Evolutionary conservation across 192 early-diverging fungal species (phyloP).

Genomic region (Bifiguratus adelaidae): DNA sequence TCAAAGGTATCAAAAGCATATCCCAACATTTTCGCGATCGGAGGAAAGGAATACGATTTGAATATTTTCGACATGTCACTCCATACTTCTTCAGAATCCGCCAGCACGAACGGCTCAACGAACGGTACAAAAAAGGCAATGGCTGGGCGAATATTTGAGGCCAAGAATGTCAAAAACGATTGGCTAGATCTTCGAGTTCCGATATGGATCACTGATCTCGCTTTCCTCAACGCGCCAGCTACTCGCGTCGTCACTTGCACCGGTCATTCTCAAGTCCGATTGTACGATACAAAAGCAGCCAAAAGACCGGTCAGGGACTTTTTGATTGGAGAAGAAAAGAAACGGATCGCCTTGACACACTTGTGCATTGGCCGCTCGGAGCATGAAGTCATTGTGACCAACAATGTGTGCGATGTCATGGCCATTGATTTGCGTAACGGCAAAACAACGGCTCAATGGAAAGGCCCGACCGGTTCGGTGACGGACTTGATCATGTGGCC

Average conservation of each 20-base stretch:
- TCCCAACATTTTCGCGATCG: slow-evolving; percentile 64
- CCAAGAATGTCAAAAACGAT: slow-evolving; percentile 82
- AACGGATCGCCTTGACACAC: slow-evolving; percentile 56
- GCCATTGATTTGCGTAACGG: slow-evolving; percentile 52
- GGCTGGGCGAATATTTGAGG: slow-evolving; percentile 63
- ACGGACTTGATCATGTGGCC: not conserved
- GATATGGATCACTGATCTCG: slow-evolving; percentile 81
- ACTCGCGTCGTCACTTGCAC: slow-evolving; percentile 56
- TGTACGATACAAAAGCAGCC: slow-evolving; percentile 69
- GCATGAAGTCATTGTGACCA: slow-evolving; percentile 52
- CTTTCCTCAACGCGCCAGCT: slow-evolving; percentile 50
- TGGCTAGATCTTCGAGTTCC: slow-evolving; percentile 71
- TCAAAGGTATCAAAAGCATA: slow-evolving; percentile 58
- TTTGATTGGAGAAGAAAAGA: slow-evolving; percentile 53
- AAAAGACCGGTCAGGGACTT: slow-evolving; percentile 60
- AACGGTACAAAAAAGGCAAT: slow-evolving; percentile 7
- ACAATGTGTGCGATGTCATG: slow-evolving; percentile 46
- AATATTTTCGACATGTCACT: slow-evolving; percentile 58
- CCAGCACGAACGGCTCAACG: slow-evolving; percentile 8
- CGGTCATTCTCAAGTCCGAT: slow-evolving; percentile 59
- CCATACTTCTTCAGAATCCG: slow-evolving; percentile 1
- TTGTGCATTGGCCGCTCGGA: slow-evolving; percentile 27
- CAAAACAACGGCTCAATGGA: slow-evolving; percentile 41
- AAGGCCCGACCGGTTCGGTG: slow-evolving; percentile 25
- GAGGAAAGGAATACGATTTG: slow-evolving; percentile 81